Percentiles rank a stretch among this genome's conserved stretches.
Conservation (phyloP, 371 early-diverging fungal genomes). For the Mucor plumbeus region DNA sequence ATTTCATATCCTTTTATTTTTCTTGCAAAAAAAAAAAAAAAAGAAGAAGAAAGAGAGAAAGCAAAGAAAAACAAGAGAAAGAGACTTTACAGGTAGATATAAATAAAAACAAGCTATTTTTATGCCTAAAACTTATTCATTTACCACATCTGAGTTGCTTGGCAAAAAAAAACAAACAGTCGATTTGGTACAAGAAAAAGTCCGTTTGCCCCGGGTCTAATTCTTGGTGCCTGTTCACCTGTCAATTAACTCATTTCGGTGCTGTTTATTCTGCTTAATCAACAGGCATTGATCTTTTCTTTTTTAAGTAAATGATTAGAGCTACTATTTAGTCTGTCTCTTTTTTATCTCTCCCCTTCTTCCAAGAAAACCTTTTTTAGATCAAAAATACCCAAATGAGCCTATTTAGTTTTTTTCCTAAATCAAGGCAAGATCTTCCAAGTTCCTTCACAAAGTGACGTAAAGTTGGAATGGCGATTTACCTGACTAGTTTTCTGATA, state of each 20-base stretch:
- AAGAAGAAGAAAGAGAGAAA: not conserved
- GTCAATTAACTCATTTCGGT: conserved; percentile 12
- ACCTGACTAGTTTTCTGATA: not conserved
- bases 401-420: not conserved
- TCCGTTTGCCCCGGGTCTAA: not conserved
- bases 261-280: not conserved
- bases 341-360: not conserved
- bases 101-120: conserved; percentile 16
- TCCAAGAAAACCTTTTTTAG: not conserved
- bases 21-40: not conserved
- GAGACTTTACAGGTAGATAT: conserved; percentile 3
- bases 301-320: not conserved
- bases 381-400: not conserved
- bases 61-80: not conserved
- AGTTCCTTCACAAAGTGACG: not conserved
- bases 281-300: not conserved
- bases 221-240: conserved; percentile 12
- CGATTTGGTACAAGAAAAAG: not conserved
- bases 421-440: conserved; percentile 5
- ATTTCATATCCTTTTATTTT: conserved; percentile 1
- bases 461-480: not conserved
- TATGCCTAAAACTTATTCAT: conserved; percentile 7
- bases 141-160: conserved; percentile 16
- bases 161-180: conserved; percentile 12
- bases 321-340: not conserved